Base-by-base conservation (phyloP, 805 yeast genomes). In the Candida pseudoglaebosa region DNA sequence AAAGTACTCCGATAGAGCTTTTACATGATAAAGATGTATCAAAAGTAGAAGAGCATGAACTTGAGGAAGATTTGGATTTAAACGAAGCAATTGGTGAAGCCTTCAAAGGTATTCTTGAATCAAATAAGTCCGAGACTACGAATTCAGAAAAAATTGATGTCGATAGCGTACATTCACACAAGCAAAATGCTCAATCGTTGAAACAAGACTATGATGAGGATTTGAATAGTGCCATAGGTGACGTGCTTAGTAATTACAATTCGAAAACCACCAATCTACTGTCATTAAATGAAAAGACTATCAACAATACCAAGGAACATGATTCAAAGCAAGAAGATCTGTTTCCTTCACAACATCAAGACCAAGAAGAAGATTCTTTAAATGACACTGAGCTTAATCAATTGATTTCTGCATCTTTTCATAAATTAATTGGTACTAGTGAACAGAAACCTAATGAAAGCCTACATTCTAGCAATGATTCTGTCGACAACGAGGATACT, bases 191-290 rank as follows among this genome's bases (percentile, higher is more conserved):
- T 26, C 5, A 13, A 26, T 5, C 9, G 6, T n/a, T 12, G 6
- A 31, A 36, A 1, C 44, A 46, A 15, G 43, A 42, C 13, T 54
- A 45, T 15, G 63, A 58, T 32, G 20, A 48, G 2, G 64, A 54
- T 31, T 50, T 62, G 19, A 60, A 62, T 41, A 52, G 50, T 32
- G 71, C 70, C 24, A 65, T 67, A 37, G 71, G 69, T 16, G 59
- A 61, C 46, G 73, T 67, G 2, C 62, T 67, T 41, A 54, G 50
- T 21, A 21, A 9, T 21, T 21, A 7, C 9, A 9, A 6, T 9
- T 6, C 24, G 9, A 9, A 21, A 21, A 6, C 24, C 6, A 21
- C 24, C 6, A 21, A 21, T 21, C 9, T 21, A 21, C 13, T 26
- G 13, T 26, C 29, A 26, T 15, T 38, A 44, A n/a, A 36, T 36